Percentiles rank a stretch among this genome's conserved stretches.
These are phyloP conservation scores for Pleurotus sapidus DNA, from an alignment of 768 basidiomycete genomes.

Conservation along the genomic window DNA sequence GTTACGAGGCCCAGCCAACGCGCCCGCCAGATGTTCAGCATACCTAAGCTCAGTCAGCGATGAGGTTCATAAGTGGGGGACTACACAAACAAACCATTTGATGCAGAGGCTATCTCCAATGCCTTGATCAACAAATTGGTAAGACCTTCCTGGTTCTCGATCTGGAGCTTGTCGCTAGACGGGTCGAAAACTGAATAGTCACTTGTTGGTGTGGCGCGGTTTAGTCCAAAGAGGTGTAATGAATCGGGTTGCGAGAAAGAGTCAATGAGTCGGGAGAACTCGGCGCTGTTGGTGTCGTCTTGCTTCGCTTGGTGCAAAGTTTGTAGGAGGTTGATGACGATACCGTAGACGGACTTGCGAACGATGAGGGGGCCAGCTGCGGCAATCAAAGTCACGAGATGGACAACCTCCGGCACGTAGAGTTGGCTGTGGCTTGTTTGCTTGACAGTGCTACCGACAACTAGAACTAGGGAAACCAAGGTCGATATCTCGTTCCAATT, in stretches of 20 bases:
- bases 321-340: conserved; percentile 80
- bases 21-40: conserved; percentile 87
- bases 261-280: conserved; percentile 61
- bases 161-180: conserved; percentile 46
- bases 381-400: conserved; percentile 75
- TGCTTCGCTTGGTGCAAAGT: conserved; percentile 59
- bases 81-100: conserved; percentile 50
- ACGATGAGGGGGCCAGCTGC: conserved; percentile 72
- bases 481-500: conserved; percentile 84
- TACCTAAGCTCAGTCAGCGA: conserved; percentile 36
- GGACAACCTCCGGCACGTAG: conserved; percentile 80
- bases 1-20: conserved; percentile 92
- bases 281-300: conserved; percentile 53
- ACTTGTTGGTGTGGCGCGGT: conserved; percentile 57
- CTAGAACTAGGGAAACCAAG: conserved; percentile 70
- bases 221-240: conserved; percentile 72
- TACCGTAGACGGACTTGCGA: conserved; percentile 79
- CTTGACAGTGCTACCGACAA: conserved; percentile 66
- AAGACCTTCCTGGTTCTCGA: conserved; percentile 69
- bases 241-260: conserved; percentile 54
- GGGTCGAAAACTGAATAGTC: conserved; percentile 65
- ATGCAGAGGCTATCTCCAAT: conserved; percentile 62
- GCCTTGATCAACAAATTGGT: conserved; percentile 60
- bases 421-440: conserved; percentile 67
- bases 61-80: background rate